Base-by-base conservation (phyloP, 495 filamentous ascomycete genomes). In the Echria macrotheca region DNA sequence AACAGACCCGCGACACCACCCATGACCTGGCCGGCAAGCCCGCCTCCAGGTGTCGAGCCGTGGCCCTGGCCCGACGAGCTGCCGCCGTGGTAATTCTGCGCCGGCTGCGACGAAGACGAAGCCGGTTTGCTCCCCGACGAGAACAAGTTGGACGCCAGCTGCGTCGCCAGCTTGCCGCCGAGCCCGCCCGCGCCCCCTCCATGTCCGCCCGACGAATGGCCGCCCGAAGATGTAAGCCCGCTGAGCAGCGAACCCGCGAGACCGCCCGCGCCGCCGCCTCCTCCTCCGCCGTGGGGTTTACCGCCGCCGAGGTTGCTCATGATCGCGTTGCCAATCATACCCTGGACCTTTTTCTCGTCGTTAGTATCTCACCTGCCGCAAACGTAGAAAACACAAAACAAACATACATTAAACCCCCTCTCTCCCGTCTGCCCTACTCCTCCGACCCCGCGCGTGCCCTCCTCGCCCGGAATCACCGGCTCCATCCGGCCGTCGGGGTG, bases 401-500 rank as follows among this genome's bases (percentile, higher is more conserved):
- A 14, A 26, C 73, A 52, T 58, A 75, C 73, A 28, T 71, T 70
- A 52, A 76, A 62, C 9, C 72, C 68, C 43, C 73, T 60, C 45
- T 76, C 73, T 8, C 69, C 61, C 10, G 51, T 57, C 15, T 50
- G n/a, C n/a, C n/a, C n/a, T n/a, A n/a, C 60, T 4, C 66, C 68
- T 41, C 61, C 61, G 12, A 52, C 14, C 17, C 66, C 64, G 37
- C 71, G 61, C 8, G 56, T 69, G 9, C 65, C 56, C 19, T 65
- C 64, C 32, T 65, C 65, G 4, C 69, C 39, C 0, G 66, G 65
- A 28, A 68, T 32, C 19, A 75, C 57, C 8, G 74, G 75, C 57
- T 78, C 74, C 57, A 77, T 61, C 18, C 63, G 60, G 19, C 76
- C 76, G 52, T 78, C 74, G 11, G 74, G 59, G 47, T 74, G 63